Conservation (phyloP, 169 alveolate species). For the Plasmodium yoelii region DNA sequence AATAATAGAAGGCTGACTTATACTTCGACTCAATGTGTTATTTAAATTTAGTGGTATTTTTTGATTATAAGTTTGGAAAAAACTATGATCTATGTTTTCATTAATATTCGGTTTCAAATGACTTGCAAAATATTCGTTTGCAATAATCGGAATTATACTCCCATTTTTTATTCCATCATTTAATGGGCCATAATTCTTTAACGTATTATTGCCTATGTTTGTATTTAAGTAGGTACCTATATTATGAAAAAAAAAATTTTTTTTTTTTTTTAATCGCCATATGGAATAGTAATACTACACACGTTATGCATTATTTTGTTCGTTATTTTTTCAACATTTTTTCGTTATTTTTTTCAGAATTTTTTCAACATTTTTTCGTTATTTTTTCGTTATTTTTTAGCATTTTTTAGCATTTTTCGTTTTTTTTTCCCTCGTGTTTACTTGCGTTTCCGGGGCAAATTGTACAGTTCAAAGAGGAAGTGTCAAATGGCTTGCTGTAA, state of each 20-base stretch:
- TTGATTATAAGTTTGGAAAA: constrained; percentile 7
- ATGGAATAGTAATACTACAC: no score
- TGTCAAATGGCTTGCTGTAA: not conserved
- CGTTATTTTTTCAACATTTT: not conserved
- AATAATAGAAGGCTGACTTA: not conserved
- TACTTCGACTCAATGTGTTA: not conserved
- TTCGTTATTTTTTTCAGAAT: not conserved
- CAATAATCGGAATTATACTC: constrained; percentile 5
- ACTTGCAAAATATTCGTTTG: constrained; percentile 2
- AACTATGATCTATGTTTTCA: not conserved
- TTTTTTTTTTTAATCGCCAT: not conserved
- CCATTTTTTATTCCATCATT: constrained; percentile 21
- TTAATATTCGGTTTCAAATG: not conserved
- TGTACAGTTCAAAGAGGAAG: constrained; percentile 6
- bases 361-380: not conserved
- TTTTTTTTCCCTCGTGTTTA: not conserved
- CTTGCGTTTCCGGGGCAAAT: not conserved
- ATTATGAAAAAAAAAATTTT: constrained; percentile 7
- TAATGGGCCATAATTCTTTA: not conserved
- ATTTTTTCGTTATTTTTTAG: not conserved
- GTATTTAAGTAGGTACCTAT: constrained; percentile 46
- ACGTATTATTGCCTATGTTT: constrained; percentile 4
- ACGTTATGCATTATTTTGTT: not conserved
- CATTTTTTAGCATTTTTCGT: not conserved
- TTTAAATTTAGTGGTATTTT: not conserved